phyloP scores from a whole-genome alignment of 2,329 filamentous ascomycete genomes.

The Colletotrichum paranaense region DNA sequence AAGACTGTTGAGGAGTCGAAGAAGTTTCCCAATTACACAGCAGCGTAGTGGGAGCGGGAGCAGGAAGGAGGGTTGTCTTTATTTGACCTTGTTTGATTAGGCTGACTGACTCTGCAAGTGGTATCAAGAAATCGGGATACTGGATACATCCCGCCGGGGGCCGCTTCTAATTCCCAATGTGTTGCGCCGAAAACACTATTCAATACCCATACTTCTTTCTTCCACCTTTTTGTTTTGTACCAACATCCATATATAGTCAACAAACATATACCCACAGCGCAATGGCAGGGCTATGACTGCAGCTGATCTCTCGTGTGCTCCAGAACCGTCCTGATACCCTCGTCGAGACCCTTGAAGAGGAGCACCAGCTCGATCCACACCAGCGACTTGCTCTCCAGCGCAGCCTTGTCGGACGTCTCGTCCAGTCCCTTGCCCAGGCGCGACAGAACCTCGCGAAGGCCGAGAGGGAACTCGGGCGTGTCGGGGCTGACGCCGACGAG shows the following conservation, averaged over 20 bases:
- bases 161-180: conserved; percentile 24
- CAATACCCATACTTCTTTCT: background rate
- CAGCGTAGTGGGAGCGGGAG: background rate
- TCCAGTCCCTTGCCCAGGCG: conserved; percentile 65
- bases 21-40: conserved; percentile 30
- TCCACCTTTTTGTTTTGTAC: background rate
- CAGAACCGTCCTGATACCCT: conserved; percentile 66
- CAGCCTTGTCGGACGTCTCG: conserved; percentile 56
- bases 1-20: conserved; percentile 25
- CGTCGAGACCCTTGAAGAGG: conserved; percentile 61
- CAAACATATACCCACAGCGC: background rate
- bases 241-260: background rate
- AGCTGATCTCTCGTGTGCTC: conserved; percentile 59
- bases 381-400: conserved; percentile 59
- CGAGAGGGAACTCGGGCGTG: conserved; percentile 78
- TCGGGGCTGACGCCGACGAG: conserved; percentile 72
- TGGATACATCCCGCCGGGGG: conserved; percentile 20
- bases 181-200: conserved; percentile 15
- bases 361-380: conserved; percentile 68
- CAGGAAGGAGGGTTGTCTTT: background rate
- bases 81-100: conserved; percentile 14
- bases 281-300: conserved; percentile 23
- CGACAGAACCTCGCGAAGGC: conserved; percentile 73
- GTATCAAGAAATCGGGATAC: conserved; percentile 24
- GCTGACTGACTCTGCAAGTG: conserved; percentile 32